Evolutionary conservation across 202 grass and related monocot genomes (phyloP).

Genomic region (Panicum virgatum): DNA sequence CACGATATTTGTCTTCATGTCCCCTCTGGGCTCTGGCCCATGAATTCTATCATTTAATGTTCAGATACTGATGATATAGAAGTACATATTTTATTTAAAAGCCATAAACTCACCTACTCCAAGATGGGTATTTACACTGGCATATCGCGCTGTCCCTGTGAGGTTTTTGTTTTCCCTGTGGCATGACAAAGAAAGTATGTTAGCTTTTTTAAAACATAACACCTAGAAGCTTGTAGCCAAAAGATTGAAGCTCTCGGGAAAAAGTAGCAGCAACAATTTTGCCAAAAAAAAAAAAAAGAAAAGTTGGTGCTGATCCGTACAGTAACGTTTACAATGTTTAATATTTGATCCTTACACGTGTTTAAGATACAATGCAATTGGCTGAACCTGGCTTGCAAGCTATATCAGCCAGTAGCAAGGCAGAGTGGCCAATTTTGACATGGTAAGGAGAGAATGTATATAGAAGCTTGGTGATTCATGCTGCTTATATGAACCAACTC

Average conservation of each 20-base stretch:
- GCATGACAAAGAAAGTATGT: background rate
- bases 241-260: background rate
- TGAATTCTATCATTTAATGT: background rate
- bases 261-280: background rate
- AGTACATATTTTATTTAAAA: conserved; percentile 21
- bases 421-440: background rate
- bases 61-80: background rate
- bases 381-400: background rate
- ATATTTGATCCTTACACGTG: background rate
- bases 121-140: conserved; percentile 68
- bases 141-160: conserved; percentile 66
- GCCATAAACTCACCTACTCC: conserved; percentile 52
- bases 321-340: background rate
- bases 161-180: conserved; percentile 71
- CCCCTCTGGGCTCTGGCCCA: background rate
- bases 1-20: background rate
- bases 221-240: background rate
- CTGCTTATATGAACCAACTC: background rate
- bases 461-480: background rate
- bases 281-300: background rate
- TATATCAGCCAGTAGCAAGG: background rate
- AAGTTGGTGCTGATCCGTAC: background rate
- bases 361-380: background rate
- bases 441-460: background rate
- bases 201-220: background rate